A percentile compares a stretch with the other conserved stretches of the same genome.
Conservation (phyloP, 768 basidiomycete species). For the Crassisporium funariophilum region DNA sequence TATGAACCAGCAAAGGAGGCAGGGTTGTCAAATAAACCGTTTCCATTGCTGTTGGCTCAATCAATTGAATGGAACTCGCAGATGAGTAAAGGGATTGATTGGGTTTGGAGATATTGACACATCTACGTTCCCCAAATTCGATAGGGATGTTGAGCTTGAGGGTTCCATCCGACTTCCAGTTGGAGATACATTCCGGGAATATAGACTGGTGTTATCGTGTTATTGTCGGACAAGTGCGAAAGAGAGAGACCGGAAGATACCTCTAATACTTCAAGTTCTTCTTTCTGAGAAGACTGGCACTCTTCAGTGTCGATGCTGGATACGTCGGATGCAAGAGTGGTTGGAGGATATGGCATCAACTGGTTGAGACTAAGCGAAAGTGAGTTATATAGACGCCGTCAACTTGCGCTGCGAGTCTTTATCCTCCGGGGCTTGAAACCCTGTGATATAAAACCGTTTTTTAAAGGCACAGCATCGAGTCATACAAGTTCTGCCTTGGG, state of each 20-base stretch:
- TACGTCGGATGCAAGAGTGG: background rate
- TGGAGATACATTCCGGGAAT: constrained; percentile 69
- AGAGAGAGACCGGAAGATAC: constrained; percentile 36
- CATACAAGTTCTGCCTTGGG: too few relatives aligned
- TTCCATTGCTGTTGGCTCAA: constrained; percentile 17
- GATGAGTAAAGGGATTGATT: constrained; percentile 3
- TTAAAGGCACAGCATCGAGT: too few relatives aligned
- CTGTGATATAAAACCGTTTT: too few relatives aligned
- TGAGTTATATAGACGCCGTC: too few relatives aligned
- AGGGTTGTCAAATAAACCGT: constrained; percentile 48
- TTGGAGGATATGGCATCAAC: too few relatives aligned
- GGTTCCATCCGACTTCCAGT: constrained; percentile 35
- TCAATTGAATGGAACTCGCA: constrained; percentile 2
- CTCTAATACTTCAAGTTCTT: constrained; percentile 67
- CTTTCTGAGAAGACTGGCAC: constrained; percentile 44
- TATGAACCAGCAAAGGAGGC: constrained; percentile 63
- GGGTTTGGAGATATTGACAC: constrained; percentile 39
- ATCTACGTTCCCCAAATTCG: constrained; percentile 50
- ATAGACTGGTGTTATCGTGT: too few relatives aligned
- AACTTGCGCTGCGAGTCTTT: too few relatives aligned
- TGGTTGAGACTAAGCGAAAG: too few relatives aligned
- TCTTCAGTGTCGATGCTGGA: constrained; percentile 15
- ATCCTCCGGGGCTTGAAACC: too few relatives aligned
- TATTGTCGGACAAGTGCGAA: too few relatives aligned
- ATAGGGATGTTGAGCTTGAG: constrained; percentile 68